Percentiles rank a stretch among this genome's conserved stretches.
These are phyloP conservation scores for Xerocomellus intermedius DNA, from an alignment of 768 basidiomycete species.

Conservation along the genomic window DNA sequence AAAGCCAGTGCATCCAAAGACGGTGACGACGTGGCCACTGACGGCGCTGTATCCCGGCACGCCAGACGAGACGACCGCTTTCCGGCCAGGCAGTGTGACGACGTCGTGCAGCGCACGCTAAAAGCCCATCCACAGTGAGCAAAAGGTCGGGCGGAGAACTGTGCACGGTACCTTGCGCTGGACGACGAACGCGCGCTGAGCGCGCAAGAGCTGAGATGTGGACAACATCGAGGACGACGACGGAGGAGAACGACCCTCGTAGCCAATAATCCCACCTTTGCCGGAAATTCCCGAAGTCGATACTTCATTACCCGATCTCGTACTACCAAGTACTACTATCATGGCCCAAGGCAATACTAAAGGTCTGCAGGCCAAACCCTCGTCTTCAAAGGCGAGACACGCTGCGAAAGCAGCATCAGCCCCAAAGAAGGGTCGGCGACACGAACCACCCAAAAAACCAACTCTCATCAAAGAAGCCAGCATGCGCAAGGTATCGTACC, in stretches of 20 bases:
- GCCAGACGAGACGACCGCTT: conserved; percentile 74
- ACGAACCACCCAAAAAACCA: conserved; percentile 81
- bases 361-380: conserved; percentile 57
- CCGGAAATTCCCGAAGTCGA: conserved; percentile 28
- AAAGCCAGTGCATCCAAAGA: conserved; percentile 96
- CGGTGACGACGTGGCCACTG: conserved; percentile 90
- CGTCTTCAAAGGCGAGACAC: conserved; percentile 48
- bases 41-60: conserved; percentile 83
- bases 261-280: conserved; percentile 1
- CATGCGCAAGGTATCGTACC: conserved; percentile 63
- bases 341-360: conserved; percentile 89
- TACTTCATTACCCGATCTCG: not conserved
- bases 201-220: conserved; percentile 47
- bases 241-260: conserved; percentile 4
- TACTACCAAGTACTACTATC: not conserved
- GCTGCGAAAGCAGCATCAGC: conserved; percentile 66
- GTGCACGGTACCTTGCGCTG: conserved; percentile 43
- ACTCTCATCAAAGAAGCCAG: conserved; percentile 67
- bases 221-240: conserved; percentile 40
- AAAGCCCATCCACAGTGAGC: conserved; percentile 5
- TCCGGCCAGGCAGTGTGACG: conserved; percentile 52
- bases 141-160: not conserved
- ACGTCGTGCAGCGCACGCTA: conserved; percentile 79
- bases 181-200: conserved; percentile 48
- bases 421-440: conserved; percentile 75